Conservation (phyloP, 768 basidiomycete genomes). For the Suillus decipiens region DNA sequence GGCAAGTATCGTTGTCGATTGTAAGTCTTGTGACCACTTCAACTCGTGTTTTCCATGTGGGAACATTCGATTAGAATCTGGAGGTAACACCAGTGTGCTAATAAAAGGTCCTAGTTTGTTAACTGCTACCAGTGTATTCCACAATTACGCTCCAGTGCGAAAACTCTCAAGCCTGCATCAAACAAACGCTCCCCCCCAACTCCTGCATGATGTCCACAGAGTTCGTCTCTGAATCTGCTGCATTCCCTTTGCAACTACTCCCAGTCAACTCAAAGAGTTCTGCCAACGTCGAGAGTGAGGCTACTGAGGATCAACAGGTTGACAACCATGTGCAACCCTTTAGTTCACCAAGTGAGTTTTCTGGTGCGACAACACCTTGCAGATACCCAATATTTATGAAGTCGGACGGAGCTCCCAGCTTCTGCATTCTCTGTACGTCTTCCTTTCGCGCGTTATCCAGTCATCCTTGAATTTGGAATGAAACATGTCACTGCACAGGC, state of each 20-base stretch:
- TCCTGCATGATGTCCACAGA: conserved; percentile 23
- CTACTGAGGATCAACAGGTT: conserved; percentile 27
- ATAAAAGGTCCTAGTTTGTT: neutral
- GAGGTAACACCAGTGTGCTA: neutral
- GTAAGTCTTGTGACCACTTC: too few relatives aligned
- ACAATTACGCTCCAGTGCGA: conserved; percentile 3
- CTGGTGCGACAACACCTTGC: conserved; percentile 7
- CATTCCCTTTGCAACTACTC: conserved; percentile 19
- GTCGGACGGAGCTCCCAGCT: conserved; percentile 15
- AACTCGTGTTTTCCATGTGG: neutral
- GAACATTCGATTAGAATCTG: neutral
- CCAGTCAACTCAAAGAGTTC: conserved; percentile 15
- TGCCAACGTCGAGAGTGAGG: conserved; percentile 15
- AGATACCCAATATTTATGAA: neutral
- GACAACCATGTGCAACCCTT: conserved; percentile 19
- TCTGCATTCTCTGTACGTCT: conserved; percentile 23
- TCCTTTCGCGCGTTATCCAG: neutral
- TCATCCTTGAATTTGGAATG: neutral
- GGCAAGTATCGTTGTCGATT: too few relatives aligned
- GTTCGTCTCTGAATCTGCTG: conserved; percentile 15
- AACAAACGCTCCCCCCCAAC: conserved; percentile 12
- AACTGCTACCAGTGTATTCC: neutral
- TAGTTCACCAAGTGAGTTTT: conserved; percentile 20
- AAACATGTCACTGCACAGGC: neutral
- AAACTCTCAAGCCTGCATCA: conserved; percentile 20